Base-by-base conservation (phyloP, 2,329 filamentous ascomycete species). In the Ramularia collo-cygni region DNA sequence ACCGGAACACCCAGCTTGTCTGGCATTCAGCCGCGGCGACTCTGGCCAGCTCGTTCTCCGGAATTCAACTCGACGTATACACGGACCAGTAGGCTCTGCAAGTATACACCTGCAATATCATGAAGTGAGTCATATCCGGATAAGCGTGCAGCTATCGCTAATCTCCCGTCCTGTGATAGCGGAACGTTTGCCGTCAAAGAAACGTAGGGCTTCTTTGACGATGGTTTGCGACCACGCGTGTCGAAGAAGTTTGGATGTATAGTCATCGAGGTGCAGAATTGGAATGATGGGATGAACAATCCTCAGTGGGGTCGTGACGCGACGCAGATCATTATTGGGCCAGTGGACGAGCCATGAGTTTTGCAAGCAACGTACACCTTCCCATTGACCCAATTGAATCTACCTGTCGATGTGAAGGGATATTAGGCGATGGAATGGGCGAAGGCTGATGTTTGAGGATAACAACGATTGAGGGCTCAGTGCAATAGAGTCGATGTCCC, bases 231-330 rank as follows among this genome's bases (percentile, higher is more conserved):
- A 52, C 75, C 77, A 3, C 70, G 80, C 27, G 75, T 75, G 6
- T 81, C 87, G 17, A 73, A 77, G 40, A 62, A 89, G 68, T 85
- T 88, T 58, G 88, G 86, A 29, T 95, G 89, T 63, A 58, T 94
- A 15, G 89, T 94, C 35, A 75, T 95, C 62, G 89, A 95, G 67
- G 85, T 92, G 9, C 78, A 95, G 71, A 88, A 92, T 62, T 95
- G 79, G 76, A 94, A 95, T 57, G 88, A 94, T 60, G 87, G 74
- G 12, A 92, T 95, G 65, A 95, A 95, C 66, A 93, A 94, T 65
- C 89, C 88, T 0, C 77, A 86, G 62, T 95, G 89, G 89, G 78
- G 79, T 43, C 75, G 88, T 37, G 64, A 69, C 33, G 65, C 65
- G 50, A 63, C 59, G 54, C 61, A 72, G 42, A 69, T 72, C 37